These are phyloP conservation scores for Adansonia gregorii DNA, from an alignment of 441 rosid species.

Conservation along the genomic window DNA sequence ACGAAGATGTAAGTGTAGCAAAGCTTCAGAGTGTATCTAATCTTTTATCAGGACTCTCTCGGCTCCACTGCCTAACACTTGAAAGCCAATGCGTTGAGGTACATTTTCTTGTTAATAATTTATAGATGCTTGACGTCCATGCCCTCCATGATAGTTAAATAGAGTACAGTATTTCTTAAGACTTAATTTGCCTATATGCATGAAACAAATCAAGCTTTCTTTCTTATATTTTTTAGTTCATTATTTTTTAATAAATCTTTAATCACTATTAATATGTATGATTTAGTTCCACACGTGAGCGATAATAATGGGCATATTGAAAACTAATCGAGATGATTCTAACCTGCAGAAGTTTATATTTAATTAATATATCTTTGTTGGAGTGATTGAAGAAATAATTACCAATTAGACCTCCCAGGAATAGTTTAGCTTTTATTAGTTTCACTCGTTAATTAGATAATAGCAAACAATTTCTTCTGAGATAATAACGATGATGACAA, in stretches of 20 bases:
- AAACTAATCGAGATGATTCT: too few species aligned
- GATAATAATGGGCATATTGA: too few species aligned
- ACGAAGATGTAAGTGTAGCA: conserved; percentile 38
- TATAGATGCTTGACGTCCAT: neutral
- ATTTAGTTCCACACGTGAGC: too few species aligned
- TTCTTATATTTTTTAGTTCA: too few species aligned
- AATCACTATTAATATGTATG: too few species aligned
- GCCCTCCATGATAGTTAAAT: neutral
- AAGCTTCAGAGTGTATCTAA: conserved; percentile 49
- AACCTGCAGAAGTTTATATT: too few species aligned
- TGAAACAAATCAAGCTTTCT: too few species aligned
- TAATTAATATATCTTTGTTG: neutral
- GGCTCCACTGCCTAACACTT: conserved; percentile 51
- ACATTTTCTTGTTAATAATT: conserved; percentile 25
- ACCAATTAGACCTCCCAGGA: too few species aligned
- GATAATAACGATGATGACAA: neutral
- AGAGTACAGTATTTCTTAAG: neutral
- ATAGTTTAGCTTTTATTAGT: too few species aligned
- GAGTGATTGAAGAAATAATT: neutral
- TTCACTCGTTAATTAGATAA: neutral
- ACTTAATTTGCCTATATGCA: too few species aligned
- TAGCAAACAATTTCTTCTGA: neutral
- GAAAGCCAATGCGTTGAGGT: conserved; percentile 71
- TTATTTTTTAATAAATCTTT: too few species aligned
- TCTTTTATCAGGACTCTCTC: conserved; percentile 58